Evolutionary conservation across 371 early-diverging fungal genomes (phyloP).

Genomic region (Batkoa obscura): DNA sequence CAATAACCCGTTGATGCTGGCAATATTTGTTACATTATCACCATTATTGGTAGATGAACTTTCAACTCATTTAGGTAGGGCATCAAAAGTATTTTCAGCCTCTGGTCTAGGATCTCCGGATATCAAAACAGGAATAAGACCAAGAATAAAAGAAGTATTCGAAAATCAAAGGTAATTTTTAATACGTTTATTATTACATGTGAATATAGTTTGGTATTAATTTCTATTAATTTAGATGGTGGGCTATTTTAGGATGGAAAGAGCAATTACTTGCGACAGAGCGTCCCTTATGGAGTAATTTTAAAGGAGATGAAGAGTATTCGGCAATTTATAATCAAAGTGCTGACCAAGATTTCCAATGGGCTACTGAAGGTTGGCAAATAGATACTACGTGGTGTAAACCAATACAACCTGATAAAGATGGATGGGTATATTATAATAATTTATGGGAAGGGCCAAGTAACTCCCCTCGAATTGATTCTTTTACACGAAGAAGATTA

Average conservation of each 20-base stretch:
- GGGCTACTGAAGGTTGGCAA: not conserved
- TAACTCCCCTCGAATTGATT: not conserved
- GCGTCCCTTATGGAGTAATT: not conserved
- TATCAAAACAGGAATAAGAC: not conserved
- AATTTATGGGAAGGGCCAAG: not conserved
- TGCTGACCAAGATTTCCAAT: not conserved
- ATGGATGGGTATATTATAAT: slow-evolving; percentile 1
- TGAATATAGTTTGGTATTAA: not conserved
- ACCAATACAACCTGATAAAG: not conserved
- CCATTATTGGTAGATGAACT: not conserved
- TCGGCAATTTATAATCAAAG: not conserved
- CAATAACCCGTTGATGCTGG: not conserved
- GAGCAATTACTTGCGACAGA: not conserved
- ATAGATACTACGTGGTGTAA: not conserved
- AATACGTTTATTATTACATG: too few relatives aligned
- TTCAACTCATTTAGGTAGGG: too few relatives aligned
- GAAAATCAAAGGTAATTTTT: slow-evolving; percentile 1
- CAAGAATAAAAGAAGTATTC: not conserved
- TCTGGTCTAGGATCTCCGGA: not conserved
- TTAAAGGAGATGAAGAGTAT: not conserved
- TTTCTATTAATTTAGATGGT: not conserved
- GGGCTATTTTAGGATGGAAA: not conserved
- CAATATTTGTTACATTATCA: not conserved
- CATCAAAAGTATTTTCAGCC: not conserved
- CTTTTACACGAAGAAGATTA: not conserved